Percentiles rank a stretch among this genome's conserved stretches.
phyloP scores from a whole-genome alignment of 1,139 yeast genomes.

The Debaryomyces sp. region DNA sequence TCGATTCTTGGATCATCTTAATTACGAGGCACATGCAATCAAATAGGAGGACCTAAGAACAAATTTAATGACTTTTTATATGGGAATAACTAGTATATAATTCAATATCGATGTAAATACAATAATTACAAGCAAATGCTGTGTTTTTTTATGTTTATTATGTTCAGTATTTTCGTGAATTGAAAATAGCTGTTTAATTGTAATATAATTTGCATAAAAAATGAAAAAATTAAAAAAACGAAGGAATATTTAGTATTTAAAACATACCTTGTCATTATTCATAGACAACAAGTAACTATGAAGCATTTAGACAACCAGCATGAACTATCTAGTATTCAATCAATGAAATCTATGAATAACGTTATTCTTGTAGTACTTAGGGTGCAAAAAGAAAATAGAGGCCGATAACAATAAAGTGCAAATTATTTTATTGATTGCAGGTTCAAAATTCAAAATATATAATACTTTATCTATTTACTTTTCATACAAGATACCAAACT shows the following conservation, averaged over 20 bases:
- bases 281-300: too few relatives aligned
- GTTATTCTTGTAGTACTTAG: background rate
- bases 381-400: background rate
- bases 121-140: too few relatives aligned
- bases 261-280: too few relatives aligned
- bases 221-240: background rate
- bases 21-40: slow-evolving; percentile 17
- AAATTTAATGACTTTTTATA: background rate
- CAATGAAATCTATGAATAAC: too few relatives aligned
- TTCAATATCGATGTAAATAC: too few relatives aligned
- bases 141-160: too few relatives aligned
- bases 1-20: slow-evolving; percentile 48
- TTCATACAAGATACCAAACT: background rate
- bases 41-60: background rate
- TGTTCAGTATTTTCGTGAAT: too few relatives aligned
- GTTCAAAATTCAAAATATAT: background rate
- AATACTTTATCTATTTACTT: background rate
- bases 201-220: too few relatives aligned
- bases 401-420: background rate
- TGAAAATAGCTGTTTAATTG: too few relatives aligned
- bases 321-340: too few relatives aligned
- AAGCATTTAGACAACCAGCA: too few relatives aligned
- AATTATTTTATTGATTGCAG: background rate
- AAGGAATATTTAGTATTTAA: background rate
- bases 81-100: too few relatives aligned